Evolutionary conservation across 306 rosid species (phyloP).

Genomic region (Hippophae gyantsensis): DNA sequence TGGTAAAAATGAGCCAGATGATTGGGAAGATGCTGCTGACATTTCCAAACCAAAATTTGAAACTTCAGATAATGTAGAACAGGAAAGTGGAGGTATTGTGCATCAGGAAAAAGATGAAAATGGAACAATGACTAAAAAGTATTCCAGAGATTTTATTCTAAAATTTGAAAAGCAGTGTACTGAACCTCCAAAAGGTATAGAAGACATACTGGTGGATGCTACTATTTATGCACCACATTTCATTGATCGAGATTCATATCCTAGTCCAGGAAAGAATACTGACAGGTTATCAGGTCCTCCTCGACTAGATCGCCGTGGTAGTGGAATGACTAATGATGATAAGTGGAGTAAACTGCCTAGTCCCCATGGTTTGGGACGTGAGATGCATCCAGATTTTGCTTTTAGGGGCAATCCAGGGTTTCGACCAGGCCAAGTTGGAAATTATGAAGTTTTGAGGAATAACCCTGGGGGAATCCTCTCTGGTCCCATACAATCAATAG

Average conservation of each 20-base stretch:
- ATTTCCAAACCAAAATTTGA: constrained; percentile 62
- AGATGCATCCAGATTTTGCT: constrained; percentile 38
- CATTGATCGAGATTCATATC: constrained; percentile 52
- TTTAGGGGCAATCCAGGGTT: constrained; percentile 42
- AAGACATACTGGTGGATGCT: constrained; percentile 41
- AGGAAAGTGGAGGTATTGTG: constrained; percentile 7
- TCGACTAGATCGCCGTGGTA: constrained; percentile 68
- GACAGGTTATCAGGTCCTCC: constrained; percentile 47
- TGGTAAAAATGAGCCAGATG: constrained; percentile 66
- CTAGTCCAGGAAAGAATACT: constrained; percentile 57
- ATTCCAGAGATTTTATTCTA: constrained; percentile 81
- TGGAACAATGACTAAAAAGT: constrained; percentile 45
- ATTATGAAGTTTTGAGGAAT: constrained; percentile 58
- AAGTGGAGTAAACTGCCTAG: constrained; percentile 50
- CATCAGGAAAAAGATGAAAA: constrained; percentile 29
- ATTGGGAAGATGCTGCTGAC: constrained; percentile 98
- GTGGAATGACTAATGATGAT: constrained; percentile 57
- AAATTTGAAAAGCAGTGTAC: constrained; percentile 54
- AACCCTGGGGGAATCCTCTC: no score
- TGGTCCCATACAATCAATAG: constrained; percentile 30
- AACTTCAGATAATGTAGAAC: constrained; percentile 29
- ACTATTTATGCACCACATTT: constrained; percentile 22
- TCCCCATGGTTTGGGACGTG: constrained; percentile 43
- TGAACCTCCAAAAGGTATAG: constrained; percentile 47
- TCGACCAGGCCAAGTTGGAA: constrained; percentile 62